phyloP scores from a whole-genome alignment of 1,284 basidiomycete genomes.

The Trametes pubescens region DNA sequence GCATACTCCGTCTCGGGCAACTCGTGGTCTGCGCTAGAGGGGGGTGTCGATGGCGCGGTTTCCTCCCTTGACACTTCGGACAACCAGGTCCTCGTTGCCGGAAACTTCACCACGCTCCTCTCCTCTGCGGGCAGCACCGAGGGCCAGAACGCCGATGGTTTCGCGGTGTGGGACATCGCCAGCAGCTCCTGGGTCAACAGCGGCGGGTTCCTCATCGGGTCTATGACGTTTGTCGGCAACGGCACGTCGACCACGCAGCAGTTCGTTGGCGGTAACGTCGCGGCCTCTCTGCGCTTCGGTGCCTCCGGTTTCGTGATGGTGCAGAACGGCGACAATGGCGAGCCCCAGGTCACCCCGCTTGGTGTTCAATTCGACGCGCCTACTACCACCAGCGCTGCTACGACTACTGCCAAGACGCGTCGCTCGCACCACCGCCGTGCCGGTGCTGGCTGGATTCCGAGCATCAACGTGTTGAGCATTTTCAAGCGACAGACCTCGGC shows the following conservation, averaged over 20 bases:
- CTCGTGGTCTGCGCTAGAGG: constrained; percentile 75
- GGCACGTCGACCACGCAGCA: constrained; percentile 58
- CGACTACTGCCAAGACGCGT: constrained; percentile 46
- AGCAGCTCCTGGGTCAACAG: constrained; percentile 72
- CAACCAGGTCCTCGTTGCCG: constrained; percentile 70
- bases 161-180: constrained; percentile 81
- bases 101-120: constrained; percentile 75
- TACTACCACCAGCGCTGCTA: constrained; percentile 35
- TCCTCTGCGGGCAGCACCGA: constrained; percentile 47
- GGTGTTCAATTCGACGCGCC: constrained; percentile 57
- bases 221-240: constrained; percentile 76
- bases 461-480: constrained; percentile 53
- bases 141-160: constrained; percentile 63
- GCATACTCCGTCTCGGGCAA: constrained; percentile 76
- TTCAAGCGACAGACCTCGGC: constrained; percentile 58
- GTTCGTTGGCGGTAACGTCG: constrained; percentile 72
- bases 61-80: constrained; percentile 62
- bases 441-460: constrained; percentile 59
- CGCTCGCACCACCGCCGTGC: constrained; percentile 47
- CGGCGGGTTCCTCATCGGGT: constrained; percentile 80
- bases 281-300: constrained; percentile 64
- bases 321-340: constrained; percentile 61
- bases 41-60: constrained; percentile 84
- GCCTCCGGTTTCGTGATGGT: constrained; percentile 78
- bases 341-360: constrained; percentile 67